Conservation (phyloP, 225 moss, liverwort and hornwort species). For the Pleurozium schreberi region DNA sequence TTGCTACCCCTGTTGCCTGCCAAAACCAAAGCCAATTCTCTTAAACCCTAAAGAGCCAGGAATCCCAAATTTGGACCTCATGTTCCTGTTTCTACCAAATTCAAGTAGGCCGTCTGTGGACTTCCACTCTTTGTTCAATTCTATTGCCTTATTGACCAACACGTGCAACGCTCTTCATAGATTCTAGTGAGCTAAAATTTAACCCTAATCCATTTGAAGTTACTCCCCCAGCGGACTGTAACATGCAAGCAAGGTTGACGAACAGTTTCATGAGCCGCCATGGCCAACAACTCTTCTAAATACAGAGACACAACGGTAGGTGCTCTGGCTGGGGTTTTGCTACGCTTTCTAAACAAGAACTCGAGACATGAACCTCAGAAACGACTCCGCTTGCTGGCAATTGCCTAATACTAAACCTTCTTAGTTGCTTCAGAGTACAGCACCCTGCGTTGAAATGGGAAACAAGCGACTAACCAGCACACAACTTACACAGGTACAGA, state of each 20-base stretch:
- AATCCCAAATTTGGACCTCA: neutral
- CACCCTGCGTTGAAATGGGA: neutral
- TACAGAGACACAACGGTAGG: neutral
- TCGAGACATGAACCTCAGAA: neutral
- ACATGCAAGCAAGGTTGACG: neutral
- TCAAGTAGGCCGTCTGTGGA: neutral
- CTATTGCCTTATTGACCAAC: neutral
- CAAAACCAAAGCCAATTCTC: conserved; percentile 25
- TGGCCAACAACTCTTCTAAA: neutral
- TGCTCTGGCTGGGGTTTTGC: neutral
- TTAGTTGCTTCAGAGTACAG: neutral
- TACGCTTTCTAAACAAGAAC: neutral
- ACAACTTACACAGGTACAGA: neutral
- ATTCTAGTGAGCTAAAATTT: neutral
- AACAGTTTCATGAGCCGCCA: neutral
- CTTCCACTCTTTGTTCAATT: no score
- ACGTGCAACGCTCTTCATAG: no score
- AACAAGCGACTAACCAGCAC: neutral
- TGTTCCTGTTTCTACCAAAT: neutral
- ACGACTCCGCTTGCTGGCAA: neutral
- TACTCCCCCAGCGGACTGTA: neutral
- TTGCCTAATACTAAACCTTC: no score
- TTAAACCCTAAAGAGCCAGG: neutral
- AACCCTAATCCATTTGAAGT: neutral
- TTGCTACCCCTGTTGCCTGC: conserved; percentile 66